Base-by-base conservation (phyloP, 306 rosid species). In the Dalbergia cochinchinensis region DNA sequence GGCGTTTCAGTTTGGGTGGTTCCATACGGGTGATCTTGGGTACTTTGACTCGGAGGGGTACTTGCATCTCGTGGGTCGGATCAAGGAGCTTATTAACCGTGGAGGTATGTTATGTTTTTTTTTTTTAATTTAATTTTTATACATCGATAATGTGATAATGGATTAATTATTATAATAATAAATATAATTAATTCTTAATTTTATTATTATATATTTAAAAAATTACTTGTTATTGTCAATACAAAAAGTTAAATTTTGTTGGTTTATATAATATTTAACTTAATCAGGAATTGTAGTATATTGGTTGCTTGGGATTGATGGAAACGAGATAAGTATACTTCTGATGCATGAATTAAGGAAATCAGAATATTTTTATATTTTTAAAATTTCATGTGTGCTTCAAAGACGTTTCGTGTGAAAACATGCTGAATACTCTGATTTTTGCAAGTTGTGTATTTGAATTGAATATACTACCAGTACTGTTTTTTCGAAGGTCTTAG, bases 41-140 rank as follows among this genome's bases (percentile, higher is more conserved):
- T 84, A 62, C 34, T 81, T 95, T 5, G 99, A 95, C 47, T 83
- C 90, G 1, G 97, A 95, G 15, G 93, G 99, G 44, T 92, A 92
- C 54, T 92, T 95, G 89, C 91, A 90, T 67, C 96, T 95, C 15
- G 98, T 95, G 39, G 99, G 99, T 69, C 90, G 99, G 81, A 95
- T 95, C 71, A 95, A 95, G 86, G 99, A 95, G 66, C 96, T 95
- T 65, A 91, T 95, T 0, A 95, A 95, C 71, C 93, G 98, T 6
- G 99, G 99, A 92, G 99, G 98, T 94, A 89, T 71, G 31, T 26
- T 26, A 26, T 26, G 1, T 13, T 63, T 2, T 54, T 4, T 64
- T n/a, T 1, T 37, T 37, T 0, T 3, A 6, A 37, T 3, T 37
- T 37, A 37, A 37, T 37, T 45, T 8, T 45, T 3, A 45, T 45